Evolutionary conservation across 805 yeast species (phyloP), one percentile per base, ranked within the genome.

Genomic region (Ogataea kodamae): DNA sequence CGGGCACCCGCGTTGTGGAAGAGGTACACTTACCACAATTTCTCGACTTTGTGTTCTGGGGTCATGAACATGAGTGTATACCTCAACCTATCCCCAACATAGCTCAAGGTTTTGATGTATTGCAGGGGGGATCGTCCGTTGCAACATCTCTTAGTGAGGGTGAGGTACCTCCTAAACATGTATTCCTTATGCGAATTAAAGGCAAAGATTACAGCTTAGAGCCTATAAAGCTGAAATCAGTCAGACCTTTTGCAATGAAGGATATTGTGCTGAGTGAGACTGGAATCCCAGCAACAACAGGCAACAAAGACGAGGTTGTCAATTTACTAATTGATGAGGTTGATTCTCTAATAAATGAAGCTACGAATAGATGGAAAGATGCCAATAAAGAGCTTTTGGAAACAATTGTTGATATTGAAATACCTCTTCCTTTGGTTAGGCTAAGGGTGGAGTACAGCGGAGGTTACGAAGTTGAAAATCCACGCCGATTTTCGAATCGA

Each of bases 41-140:
- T 53, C 50, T 92, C 28, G 88, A 92, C 52, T 65, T 90, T 37
- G 79, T 92, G 0, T 62, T 89, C 2, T 92, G 98, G 98, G 98
- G 98, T 11, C 98, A 92, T 58, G 98, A 92, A 55, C 98, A 92
- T 59, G 97, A 92, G 54, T 87, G 97, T 52, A 69, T 80, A 4
- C 85, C 90, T 1, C 75, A 74, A 38, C 76, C 95, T 0, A 70
- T 67, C 1, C 65, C 65, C 27, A 81, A 81, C 48, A 65, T 75
- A 1, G 69, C 68, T 8, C 72, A 71, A 3, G 81, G 80, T 1
- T 87, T 90, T 52, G 76, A 76, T 35, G 87, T 88, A 0, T 66
- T 92, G 22, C 96, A 88, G 54, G 92, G 96, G 0, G 98, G 98
- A 1, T 85, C 96, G 1, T 83, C 96, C 0, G 83, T 92, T 11